Conservation (phyloP, 371 early-diverging fungal genomes). For the Globomyces sp. region DNA sequence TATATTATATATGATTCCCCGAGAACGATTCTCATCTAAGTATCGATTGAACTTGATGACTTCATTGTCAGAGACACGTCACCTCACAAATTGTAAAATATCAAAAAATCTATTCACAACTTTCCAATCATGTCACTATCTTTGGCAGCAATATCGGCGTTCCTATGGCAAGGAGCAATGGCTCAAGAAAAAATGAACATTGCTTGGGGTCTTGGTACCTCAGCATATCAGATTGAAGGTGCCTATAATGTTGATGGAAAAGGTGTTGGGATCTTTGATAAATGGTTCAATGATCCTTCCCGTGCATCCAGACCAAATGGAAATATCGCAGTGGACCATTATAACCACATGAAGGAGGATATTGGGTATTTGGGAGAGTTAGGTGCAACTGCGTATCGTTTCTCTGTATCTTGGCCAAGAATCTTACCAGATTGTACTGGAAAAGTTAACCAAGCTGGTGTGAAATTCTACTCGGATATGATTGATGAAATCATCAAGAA, state of each 20-base stretch:
- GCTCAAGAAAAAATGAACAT: background rate
- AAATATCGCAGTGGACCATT: slow-evolving; percentile 16
- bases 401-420: slow-evolving; percentile 35
- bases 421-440: slow-evolving; percentile 33
- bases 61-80: too few species aligned
- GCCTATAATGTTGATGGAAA: slow-evolving; percentile 38
- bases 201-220: slow-evolving; percentile 35
- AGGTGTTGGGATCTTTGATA: slow-evolving; percentile 36
- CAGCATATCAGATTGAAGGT: slow-evolving; percentile 40
- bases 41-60: too few species aligned
- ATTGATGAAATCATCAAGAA: slow-evolving; percentile 26
- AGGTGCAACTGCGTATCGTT: slow-evolving; percentile 32
- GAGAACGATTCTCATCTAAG: too few species aligned
- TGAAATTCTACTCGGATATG: slow-evolving; percentile 28
- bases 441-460: slow-evolving; percentile 23
- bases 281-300: background rate
- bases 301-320: background rate
- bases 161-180: too few species aligned
- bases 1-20: too few species aligned
- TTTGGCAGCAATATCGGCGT: background rate
- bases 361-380: slow-evolving; percentile 21
- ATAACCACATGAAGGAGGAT: slow-evolving; percentile 22
- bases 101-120: background rate
- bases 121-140: background rate
- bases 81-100: too few species aligned